A percentile compares a stretch with the other conserved stretches of the same genome.
These are phyloP conservation scores for Aethionema arabicum DNA, from an alignment of 345 rosid genomes.

Conservation along the genomic window DNA sequence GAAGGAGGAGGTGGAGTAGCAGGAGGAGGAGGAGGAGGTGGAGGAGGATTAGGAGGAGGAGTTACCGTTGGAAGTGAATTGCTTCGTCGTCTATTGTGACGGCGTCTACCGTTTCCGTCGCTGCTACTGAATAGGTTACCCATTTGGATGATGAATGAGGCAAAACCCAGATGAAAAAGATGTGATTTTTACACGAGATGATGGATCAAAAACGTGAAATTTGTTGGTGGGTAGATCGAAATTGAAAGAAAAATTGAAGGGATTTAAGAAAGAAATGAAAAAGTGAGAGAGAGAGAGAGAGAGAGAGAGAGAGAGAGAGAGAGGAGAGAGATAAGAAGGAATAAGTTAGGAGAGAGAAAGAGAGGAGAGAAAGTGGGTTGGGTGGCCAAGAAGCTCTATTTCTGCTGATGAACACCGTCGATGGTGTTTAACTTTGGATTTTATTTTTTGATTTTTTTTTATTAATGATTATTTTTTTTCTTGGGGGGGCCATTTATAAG, in stretches of 20 bases:
- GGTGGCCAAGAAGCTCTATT: slow-evolving; percentile 54
- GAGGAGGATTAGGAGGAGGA: slow-evolving; percentile 38
- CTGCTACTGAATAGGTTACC: slow-evolving; percentile 58
- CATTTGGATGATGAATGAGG: slow-evolving; percentile 37
- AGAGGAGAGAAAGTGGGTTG: slow-evolving; percentile 36
- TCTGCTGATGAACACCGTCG: slow-evolving; percentile 9
- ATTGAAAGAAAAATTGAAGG: slow-evolving; percentile 5
- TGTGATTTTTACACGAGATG: slow-evolving; percentile 14
- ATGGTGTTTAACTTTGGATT: slow-evolving; percentile 14
- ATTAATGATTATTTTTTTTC: slow-evolving; percentile 18
- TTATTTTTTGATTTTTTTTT: background rate
- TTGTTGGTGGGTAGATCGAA: slow-evolving; percentile 16
- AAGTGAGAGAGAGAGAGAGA: background rate
- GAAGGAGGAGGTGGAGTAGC: slow-evolving; percentile 58
- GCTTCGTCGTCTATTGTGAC: slow-evolving; percentile 50
- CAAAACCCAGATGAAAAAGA: slow-evolving; percentile 14
- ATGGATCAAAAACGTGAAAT: background rate
- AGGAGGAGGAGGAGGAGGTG: slow-evolving; percentile 32
- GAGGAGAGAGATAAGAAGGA: slow-evolving; percentile 28
- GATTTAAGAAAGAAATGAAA: slow-evolving; percentile 8
- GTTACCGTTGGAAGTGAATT: slow-evolving; percentile 40
- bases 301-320: slow-evolving; percentile 17
- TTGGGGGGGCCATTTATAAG: too few relatives aligned
- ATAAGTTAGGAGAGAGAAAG: slow-evolving; percentile 19
- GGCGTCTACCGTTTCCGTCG: slow-evolving; percentile 54